Evolutionary conservation across 2,329 filamentous ascomycete species (phyloP).

Genomic region (Xylaria sp.): DNA sequence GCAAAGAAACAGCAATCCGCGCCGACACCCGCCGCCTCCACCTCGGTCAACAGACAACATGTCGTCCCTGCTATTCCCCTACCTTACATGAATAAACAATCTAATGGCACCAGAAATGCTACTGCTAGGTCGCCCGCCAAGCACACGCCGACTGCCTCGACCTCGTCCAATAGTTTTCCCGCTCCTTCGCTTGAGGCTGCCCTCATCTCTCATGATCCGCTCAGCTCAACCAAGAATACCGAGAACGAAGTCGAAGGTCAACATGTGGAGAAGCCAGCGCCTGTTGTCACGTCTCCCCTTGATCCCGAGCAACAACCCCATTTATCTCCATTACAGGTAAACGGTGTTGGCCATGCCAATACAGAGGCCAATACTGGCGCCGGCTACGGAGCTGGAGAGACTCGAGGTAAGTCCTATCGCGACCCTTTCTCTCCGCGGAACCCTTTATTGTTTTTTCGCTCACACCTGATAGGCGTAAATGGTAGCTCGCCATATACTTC

Average conservation of each 20-base stretch:
- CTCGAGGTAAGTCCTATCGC: conserved; percentile 27
- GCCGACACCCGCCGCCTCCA: conserved; percentile 25
- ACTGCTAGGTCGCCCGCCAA: conserved; percentile 35
- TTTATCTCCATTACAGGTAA: conserved; percentile 24
- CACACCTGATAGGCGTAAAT: conserved; percentile 29
- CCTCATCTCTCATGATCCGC: conserved; percentile 42
- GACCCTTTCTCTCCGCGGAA: neutral
- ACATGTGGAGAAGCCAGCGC: conserved; percentile 44
- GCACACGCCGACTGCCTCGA: conserved; percentile 30
- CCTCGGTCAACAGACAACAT: conserved; percentile 40
- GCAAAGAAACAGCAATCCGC: conserved; percentile 41
- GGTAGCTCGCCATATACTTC: conserved; percentile 28
- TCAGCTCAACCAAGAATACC: conserved; percentile 39
- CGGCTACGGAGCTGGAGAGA: conserved; percentile 29
- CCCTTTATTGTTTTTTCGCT: neutral
- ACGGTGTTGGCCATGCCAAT: conserved; percentile 28
- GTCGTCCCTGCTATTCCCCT: conserved; percentile 49
- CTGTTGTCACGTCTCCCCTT: conserved; percentile 29
- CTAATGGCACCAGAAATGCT: conserved; percentile 31
- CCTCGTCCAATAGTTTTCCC: conserved; percentile 42
- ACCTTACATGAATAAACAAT: conserved; percentile 45
- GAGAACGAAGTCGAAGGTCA: conserved; percentile 42
- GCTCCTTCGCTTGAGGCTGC: conserved; percentile 49
- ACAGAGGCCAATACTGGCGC: conserved; percentile 18
- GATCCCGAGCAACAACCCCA: conserved; percentile 26